phyloP scores from a whole-genome alignment of 495 filamentous ascomycete species.

The Clohesyomyces aquaticus region DNA sequence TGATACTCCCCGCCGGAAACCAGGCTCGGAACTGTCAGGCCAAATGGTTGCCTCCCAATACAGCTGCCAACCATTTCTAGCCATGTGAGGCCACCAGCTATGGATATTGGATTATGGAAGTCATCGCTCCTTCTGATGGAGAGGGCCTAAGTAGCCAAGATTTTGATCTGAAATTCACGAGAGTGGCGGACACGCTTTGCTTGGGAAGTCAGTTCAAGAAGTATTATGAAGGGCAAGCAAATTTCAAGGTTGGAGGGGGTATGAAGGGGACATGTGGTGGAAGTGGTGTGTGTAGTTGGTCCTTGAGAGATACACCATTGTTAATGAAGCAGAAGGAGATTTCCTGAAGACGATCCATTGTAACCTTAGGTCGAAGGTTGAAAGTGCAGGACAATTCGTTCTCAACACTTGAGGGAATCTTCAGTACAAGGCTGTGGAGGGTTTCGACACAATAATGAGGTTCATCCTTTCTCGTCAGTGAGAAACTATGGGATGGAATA shows the following conservation, averaged over 20 bases:
- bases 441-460: too few relatives aligned
- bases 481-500: too few relatives aligned
- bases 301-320: constrained; percentile 4
- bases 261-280: constrained; percentile 26
- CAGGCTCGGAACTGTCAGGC: constrained; percentile 20
- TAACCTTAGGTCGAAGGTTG: too few relatives aligned
- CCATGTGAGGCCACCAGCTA: constrained; percentile 23
- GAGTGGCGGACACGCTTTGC: constrained; percentile 12
- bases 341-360: not conserved
- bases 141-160: constrained; percentile 1
- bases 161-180: constrained; percentile 22
- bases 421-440: too few relatives aligned
- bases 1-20: constrained; percentile 15
- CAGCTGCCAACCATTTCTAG: constrained; percentile 18
- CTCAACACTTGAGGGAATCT: too few relatives aligned
- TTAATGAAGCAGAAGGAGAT: constrained; percentile 12
- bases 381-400: too few relatives aligned
- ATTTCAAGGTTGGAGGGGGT: constrained; percentile 9
- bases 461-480: too few relatives aligned
- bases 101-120: constrained; percentile 26
- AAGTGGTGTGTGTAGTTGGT: constrained; percentile 27
- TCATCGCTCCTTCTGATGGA: not conserved
- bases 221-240: constrained; percentile 1
- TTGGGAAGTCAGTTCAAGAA: constrained; percentile 13
- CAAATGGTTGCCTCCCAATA: constrained; percentile 18